Evolutionary conservation across 148 eudicot species (phyloP).

Genomic region (Nepenthes gracilis): DNA sequence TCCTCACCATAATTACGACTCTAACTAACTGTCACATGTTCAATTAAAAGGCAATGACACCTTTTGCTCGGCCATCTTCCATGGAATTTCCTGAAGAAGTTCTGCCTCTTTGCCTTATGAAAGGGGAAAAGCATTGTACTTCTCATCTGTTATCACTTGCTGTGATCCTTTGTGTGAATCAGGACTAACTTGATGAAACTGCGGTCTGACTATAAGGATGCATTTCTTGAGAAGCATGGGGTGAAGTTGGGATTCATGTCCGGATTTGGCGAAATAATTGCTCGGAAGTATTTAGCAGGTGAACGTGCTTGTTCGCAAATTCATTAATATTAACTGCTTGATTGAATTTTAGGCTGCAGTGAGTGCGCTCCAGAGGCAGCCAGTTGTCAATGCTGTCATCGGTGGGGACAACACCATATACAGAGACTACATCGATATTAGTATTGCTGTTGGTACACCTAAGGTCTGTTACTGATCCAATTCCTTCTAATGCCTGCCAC

Average conservation of each 20-base stretch:
- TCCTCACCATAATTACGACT: too few relatives aligned
- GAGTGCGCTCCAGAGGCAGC: slow-evolving; percentile 84
- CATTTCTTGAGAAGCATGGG: slow-evolving; percentile 93
- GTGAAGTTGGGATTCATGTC: slow-evolving; percentile 97
- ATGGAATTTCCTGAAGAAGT: too few relatives aligned
- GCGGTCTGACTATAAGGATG: slow-evolving; percentile 96
- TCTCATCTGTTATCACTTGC: not conserved
- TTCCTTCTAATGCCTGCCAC: not conserved
- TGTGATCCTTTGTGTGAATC: not conserved
- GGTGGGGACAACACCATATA: slow-evolving; percentile 97
- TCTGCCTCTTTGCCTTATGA: not conserved
- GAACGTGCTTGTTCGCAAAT: too few relatives aligned
- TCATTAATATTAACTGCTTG: not conserved
- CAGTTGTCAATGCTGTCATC: slow-evolving; percentile 85
- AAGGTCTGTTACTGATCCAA: slow-evolving; percentile 39
- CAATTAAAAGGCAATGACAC: too few relatives aligned
- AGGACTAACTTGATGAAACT: slow-evolving; percentile 99
- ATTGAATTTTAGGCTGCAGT: slow-evolving; percentile 62
- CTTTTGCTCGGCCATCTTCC: too few relatives aligned
- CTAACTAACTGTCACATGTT: too few relatives aligned
- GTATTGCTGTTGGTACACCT: slow-evolving; percentile 97
- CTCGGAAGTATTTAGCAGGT: not conserved
- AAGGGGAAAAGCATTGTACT: not conserved
- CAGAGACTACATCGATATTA: slow-evolving; percentile 84
- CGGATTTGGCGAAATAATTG: slow-evolving; percentile 71